These are phyloP conservation scores for Kazachstania martiniae DNA, from an alignment of 805 yeast genomes.

Conservation along the genomic window DNA sequence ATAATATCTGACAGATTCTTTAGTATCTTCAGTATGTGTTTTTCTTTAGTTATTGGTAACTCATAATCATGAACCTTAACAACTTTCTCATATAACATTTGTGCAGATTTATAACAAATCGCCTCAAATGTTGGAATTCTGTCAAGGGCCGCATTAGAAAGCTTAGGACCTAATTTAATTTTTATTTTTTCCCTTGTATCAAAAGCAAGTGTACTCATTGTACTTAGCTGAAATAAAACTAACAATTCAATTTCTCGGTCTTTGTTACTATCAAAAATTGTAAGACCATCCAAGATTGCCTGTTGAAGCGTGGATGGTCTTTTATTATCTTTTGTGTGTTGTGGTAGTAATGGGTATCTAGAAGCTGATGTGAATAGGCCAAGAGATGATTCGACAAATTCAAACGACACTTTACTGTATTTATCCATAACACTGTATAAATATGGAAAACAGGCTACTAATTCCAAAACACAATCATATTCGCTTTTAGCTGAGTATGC, in stretches of 20 bases:
- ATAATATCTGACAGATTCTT: conserved; percentile 44
- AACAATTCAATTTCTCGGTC: conserved; percentile 33
- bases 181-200: conserved; percentile 48
- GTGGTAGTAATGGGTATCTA: conserved; percentile 63
- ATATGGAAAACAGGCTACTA: conserved; percentile 42
- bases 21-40: conserved; percentile 35
- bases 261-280: conserved; percentile 19
- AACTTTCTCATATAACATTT: conserved; percentile 32
- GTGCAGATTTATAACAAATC: conserved; percentile 39
- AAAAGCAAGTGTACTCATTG: conserved; percentile 47
- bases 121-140: conserved; percentile 58
- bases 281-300: conserved; percentile 42
- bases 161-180: conserved; percentile 37
- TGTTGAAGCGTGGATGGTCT: conserved; percentile 56
- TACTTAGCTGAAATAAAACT: conserved; percentile 43
- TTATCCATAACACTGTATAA: conserved; percentile 32
- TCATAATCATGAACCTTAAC: conserved; percentile 21
- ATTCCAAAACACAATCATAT: conserved; percentile 50
- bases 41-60: conserved; percentile 32
- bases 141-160: conserved; percentile 21
- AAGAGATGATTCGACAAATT: conserved; percentile 38
- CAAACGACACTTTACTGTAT: conserved; percentile 26
- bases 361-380: conserved; percentile 53
- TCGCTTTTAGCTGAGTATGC: conserved; percentile 28
- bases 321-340: conserved; percentile 39